Evolutionary conservation across 108 stramenopile genomes (phyloP).

Genomic region (Cyclotella sp.): DNA sequence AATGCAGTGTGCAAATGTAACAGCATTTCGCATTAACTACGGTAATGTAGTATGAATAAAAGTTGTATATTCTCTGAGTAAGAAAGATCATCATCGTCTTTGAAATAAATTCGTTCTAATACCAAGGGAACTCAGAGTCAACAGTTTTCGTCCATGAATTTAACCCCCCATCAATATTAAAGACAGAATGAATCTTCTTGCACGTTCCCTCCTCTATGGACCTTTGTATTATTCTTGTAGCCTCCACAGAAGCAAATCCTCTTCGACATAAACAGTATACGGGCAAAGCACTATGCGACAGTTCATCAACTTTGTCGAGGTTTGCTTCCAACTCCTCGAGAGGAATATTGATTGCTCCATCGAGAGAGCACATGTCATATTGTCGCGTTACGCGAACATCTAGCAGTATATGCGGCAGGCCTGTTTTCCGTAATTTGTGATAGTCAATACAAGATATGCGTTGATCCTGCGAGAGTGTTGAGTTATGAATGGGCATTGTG

Average conservation of each 20-base stretch:
- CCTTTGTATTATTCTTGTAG: conserved; percentile 63
- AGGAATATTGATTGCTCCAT: conserved; percentile 77
- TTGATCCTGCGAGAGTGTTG: conserved; percentile 23
- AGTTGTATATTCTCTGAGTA: too few species aligned
- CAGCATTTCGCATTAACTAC: too few species aligned
- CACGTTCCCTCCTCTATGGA: conserved; percentile 32
- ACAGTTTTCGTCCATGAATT: conserved; percentile 73
- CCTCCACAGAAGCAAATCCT: conserved; percentile 73
- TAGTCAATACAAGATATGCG: conserved; percentile 66
- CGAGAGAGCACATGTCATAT: conserved; percentile 77
- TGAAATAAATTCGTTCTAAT: conserved; percentile 53
- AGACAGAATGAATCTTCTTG: conserved; percentile 58
- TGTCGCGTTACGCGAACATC: conserved; percentile 82
- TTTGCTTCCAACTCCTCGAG: conserved; percentile 54
- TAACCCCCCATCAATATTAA: conserved; percentile 78
- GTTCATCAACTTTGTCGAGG: conserved; percentile 44
- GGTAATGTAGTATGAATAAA: too few species aligned
- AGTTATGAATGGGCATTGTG: neutral
- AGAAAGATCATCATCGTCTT: too few species aligned
- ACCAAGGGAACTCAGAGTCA: conserved; percentile 76
- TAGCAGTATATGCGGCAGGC: conserved; percentile 67
- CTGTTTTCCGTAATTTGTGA: conserved; percentile 32
- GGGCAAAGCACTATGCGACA: conserved; percentile 58
- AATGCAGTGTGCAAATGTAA: too few species aligned
- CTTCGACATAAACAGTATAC: conserved; percentile 84